phyloP scores from a whole-genome alignment of 2,329 filamentous ascomycete genomes.

The Cryoendolithus antarcticus region DNA sequence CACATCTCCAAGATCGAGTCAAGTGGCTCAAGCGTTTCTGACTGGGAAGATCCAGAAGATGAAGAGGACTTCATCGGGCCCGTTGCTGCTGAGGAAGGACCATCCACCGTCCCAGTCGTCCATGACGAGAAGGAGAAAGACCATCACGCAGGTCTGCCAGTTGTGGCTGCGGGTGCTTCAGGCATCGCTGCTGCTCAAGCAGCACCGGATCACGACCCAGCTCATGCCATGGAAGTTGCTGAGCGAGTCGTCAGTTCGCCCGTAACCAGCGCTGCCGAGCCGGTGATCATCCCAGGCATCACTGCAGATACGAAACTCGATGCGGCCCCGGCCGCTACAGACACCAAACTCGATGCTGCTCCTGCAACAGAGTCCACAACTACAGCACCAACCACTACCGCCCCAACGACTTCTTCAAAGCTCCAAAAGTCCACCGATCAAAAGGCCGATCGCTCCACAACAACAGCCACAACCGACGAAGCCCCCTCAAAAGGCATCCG shows the following conservation, averaged over 20 bases:
- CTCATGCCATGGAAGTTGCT: no score
- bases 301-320: no score
- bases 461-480: neutral
- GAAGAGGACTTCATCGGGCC: no score
- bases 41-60: neutral
- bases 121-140: no score
- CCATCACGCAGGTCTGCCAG: no score
- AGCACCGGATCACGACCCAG: no score
- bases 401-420: neutral
- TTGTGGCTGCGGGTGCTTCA: neutral
- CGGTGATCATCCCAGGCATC: no score
- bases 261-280: no score
- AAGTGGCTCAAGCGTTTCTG: slow-evolving; percentile 8
- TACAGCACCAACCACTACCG: neutral
- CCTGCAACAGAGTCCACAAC: slow-evolving; percentile 1
- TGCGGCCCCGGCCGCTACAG: no score
- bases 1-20: slow-evolving; percentile 20
- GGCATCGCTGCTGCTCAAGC: neutral
- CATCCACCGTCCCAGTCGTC: no score
- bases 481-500: slow-evolving; percentile 15
- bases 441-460: neutral
- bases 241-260: no score
- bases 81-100: no score
- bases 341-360: neutral
- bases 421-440: neutral